These are phyloP conservation scores for Mrakia frigida DNA, from an alignment of 768 basidiomycete species.

Conservation along the genomic window DNA sequence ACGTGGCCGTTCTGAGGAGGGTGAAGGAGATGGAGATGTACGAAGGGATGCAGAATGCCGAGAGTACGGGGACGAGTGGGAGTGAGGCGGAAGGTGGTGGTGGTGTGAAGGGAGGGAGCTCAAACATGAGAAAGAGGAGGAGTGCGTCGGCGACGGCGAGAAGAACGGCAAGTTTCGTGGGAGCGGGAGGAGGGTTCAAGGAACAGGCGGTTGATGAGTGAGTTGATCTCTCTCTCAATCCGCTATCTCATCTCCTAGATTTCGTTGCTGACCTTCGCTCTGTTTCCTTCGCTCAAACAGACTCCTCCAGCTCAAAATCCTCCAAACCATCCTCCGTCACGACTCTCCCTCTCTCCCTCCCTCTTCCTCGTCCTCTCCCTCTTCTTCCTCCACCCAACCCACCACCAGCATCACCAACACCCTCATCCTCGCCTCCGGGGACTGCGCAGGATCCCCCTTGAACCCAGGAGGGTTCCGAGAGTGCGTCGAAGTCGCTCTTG, in stretches of 20 bases:
- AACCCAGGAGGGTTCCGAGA: slow-evolving; percentile 89
- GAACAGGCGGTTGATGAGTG: slow-evolving; percentile 91
- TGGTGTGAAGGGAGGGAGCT: slow-evolving; percentile 10
- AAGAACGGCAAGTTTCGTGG: slow-evolving; percentile 5
- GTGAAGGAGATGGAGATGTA: slow-evolving; percentile 50
- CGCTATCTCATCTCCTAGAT: not conserved
- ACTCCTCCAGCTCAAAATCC: slow-evolving; percentile 82
- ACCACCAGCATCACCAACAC: slow-evolving; percentile 44
- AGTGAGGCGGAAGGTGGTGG: slow-evolving; percentile 11
- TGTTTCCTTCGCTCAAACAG: not conserved
- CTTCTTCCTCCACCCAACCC: too few species aligned
- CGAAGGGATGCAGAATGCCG: slow-evolving; percentile 38
- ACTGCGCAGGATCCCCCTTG: slow-evolving; percentile 87
- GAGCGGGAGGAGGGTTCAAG: slow-evolving; percentile 39
- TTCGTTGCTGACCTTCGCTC: not conserved
- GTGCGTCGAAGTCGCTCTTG: slow-evolving; percentile 75
- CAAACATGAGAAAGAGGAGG: slow-evolving; percentile 24
- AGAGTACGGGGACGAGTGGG: slow-evolving; percentile 34
- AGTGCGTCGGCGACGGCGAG: not conserved
- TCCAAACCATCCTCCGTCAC: slow-evolving; percentile 70
- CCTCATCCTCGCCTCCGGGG: slow-evolving; percentile 88
- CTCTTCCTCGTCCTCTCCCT: too few species aligned
- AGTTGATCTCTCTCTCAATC: not conserved
- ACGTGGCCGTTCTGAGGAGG: slow-evolving; percentile 62
- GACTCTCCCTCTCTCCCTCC: slow-evolving; percentile 48